These are phyloP conservation scores for Albifimbria verrucaria DNA, from an alignment of 2,329 filamentous ascomycete species.

Conservation along the genomic window DNA sequence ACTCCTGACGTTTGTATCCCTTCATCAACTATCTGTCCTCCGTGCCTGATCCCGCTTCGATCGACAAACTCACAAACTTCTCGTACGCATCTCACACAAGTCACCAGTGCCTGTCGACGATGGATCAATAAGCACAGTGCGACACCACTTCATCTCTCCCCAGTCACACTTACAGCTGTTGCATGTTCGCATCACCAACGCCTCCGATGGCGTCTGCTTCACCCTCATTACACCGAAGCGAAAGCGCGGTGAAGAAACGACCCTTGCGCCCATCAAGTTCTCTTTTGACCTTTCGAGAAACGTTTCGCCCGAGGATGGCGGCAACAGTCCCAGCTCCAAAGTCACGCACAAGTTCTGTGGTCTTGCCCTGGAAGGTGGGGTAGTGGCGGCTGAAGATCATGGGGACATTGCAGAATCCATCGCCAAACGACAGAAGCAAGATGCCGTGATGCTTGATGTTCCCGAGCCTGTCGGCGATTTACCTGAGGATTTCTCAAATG, in stretches of 20 bases:
- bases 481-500: too few relatives aligned
- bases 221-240: slow-evolving; percentile 39
- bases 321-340: slow-evolving; percentile 48
- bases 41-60: too few relatives aligned
- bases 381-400: slow-evolving; percentile 36
- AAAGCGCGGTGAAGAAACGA: slow-evolving; percentile 37
- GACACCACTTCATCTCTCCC: neutral
- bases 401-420: slow-evolving; percentile 24
- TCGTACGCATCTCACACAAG: neutral
- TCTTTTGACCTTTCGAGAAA: slow-evolving; percentile 39
- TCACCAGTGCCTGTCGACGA: neutral
- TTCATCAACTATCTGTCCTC: too few relatives aligned
- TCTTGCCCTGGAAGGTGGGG: slow-evolving; percentile 44
- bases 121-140: neutral
- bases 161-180: neutral
- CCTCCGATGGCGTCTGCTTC: slow-evolving; percentile 11
- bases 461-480: slow-evolving; percentile 7
- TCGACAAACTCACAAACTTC: neutral
- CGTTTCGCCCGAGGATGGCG: slow-evolving; percentile 40
- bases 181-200: slow-evolving; percentile 1
- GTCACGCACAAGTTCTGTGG: slow-evolving; percentile 52
- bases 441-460: slow-evolving; percentile 27
- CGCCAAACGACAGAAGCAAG: slow-evolving; percentile 36
- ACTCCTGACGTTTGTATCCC: too few relatives aligned
- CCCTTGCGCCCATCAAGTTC: slow-evolving; percentile 36